A percentile compares a stretch with the other conserved stretches of the same genome.
phyloP scores from a whole-genome alignment of 2,329 filamentous ascomycete genomes.

The Penicillium sp. region DNA sequence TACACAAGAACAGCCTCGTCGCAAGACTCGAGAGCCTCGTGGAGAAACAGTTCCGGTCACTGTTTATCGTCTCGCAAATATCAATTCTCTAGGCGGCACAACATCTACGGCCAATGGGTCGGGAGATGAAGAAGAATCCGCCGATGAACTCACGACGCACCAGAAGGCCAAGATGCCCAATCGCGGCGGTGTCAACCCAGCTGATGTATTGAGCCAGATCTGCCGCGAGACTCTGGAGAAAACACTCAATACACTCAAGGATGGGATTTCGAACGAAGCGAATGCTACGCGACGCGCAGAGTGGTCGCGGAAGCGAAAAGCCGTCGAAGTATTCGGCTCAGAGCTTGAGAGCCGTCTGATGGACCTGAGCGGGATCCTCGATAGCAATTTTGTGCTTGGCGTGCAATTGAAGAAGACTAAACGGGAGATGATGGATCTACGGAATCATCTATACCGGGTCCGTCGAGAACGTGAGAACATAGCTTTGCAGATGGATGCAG shows the following conservation, averaged over 20 bases:
- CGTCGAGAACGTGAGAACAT: constrained; percentile 51
- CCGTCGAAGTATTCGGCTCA: constrained; percentile 49
- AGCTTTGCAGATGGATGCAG: constrained; percentile 52
- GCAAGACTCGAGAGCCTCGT: constrained; percentile 31
- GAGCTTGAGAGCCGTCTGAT: constrained; percentile 52
- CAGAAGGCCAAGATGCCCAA: constrained; percentile 41
- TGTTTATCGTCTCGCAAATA: constrained; percentile 43
- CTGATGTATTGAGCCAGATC: constrained; percentile 53
- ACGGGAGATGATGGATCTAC: constrained; percentile 47
- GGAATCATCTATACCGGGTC: constrained; percentile 50
- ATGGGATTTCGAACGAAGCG: constrained; percentile 42
- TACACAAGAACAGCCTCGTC: constrained; percentile 16
- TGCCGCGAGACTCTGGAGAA: constrained; percentile 53
- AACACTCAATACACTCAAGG: constrained; percentile 45
- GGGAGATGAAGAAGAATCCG: constrained; percentile 28
- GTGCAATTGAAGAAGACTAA: constrained; percentile 48
- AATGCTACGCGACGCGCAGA: constrained; percentile 42
- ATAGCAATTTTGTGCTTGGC: constrained; percentile 50
- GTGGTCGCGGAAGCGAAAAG: constrained; percentile 48
- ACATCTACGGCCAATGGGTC: constrained; percentile 21
- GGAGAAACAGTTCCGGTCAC: constrained; percentile 43
- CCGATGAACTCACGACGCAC: constrained; percentile 34
- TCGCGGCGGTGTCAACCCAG: constrained; percentile 50
- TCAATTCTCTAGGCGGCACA: constrained; percentile 31
- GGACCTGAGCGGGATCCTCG: constrained; percentile 53